phyloP scores from a whole-genome alignment of 2,329 filamentous ascomycete genomes.

The Exophiala oligosperma region DNA sequence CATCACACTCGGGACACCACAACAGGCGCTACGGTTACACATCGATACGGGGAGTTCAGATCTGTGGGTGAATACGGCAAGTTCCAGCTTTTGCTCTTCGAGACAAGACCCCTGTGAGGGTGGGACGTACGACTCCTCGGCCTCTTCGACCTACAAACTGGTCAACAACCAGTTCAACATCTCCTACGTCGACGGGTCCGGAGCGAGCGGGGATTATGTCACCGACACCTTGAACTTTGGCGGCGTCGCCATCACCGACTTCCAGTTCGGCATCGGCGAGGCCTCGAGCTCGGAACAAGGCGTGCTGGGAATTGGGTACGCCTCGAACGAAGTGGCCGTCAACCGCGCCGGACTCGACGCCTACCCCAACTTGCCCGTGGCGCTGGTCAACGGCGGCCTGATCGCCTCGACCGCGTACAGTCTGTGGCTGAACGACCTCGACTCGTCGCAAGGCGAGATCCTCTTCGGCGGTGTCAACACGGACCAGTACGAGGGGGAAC shows the following conservation, averaged over 20 bases:
- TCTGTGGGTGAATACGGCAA: slow-evolving; percentile 65
- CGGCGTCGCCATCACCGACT: slow-evolving; percentile 47
- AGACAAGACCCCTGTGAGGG: slow-evolving; percentile 54
- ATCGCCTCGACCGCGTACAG: slow-evolving; percentile 71
- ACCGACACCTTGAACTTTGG: slow-evolving; percentile 64
- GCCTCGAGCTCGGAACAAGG: slow-evolving; percentile 61
- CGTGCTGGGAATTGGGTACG: slow-evolving; percentile 83
- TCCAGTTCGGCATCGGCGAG: slow-evolving; percentile 64
- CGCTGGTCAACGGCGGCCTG: slow-evolving; percentile 59
- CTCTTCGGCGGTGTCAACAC: slow-evolving; percentile 75
- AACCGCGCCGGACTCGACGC: slow-evolving; percentile 46
- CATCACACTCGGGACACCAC: slow-evolving; percentile 57
- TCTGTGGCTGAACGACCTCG: slow-evolving; percentile 72
- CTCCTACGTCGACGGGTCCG: slow-evolving; percentile 78
- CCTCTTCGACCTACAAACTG: slow-evolving; percentile 74
- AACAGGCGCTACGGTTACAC: slow-evolving; percentile 56
- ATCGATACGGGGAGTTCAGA: slow-evolving; percentile 65
- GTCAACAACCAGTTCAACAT: slow-evolving; percentile 81
- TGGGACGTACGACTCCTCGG: slow-evolving; percentile 68
- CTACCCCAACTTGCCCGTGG: slow-evolving; percentile 70
- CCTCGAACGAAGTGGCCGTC: slow-evolving; percentile 73
- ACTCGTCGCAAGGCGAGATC: slow-evolving; percentile 64
- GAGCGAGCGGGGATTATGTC: slow-evolving; percentile 76
- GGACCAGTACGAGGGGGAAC: slow-evolving; percentile 60
- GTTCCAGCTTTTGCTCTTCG: slow-evolving; percentile 60